phyloP scores from a whole-genome alignment of 352 stramenopile species.

The Blastocystis sp. region DNA sequence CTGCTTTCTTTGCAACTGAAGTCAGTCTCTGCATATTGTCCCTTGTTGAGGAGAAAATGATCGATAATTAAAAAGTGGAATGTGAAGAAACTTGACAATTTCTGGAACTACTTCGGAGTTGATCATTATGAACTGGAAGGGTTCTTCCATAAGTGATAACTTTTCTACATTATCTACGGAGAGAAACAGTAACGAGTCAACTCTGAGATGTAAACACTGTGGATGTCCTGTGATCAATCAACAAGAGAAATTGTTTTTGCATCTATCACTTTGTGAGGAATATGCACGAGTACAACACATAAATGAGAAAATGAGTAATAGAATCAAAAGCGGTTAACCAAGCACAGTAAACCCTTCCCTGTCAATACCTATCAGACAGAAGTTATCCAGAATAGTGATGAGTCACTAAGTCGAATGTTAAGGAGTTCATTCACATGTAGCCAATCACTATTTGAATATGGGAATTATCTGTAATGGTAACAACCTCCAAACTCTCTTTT shows the following conservation, averaged over 20 bases:
- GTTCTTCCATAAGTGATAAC: too few species aligned
- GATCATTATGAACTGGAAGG: too few species aligned
- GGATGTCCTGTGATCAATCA: not conserved
- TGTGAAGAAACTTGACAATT: not conserved
- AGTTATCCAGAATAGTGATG: too few species aligned
- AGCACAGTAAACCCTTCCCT: too few species aligned
- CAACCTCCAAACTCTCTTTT: not conserved
- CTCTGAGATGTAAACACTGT: not conserved
- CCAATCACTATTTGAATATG: not conserved
- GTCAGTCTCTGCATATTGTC: conserved; percentile 12
- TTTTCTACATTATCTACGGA: too few species aligned
- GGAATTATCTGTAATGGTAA: not conserved
- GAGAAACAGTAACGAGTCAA: too few species aligned
- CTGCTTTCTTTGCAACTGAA: not conserved
- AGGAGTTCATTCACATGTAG: too few species aligned
- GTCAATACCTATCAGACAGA: too few species aligned
- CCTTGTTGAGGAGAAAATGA: not conserved
- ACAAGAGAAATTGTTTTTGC: not conserved
- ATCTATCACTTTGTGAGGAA: not conserved
- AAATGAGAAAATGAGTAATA: not conserved
- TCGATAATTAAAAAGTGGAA: not conserved
- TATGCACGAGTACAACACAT: not conserved
- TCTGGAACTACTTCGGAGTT: not conserved
- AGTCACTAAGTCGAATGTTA: too few species aligned
- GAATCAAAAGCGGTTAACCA: not conserved